These are phyloP conservation scores for Cordyceps javanica DNA, from an alignment of 2,329 filamentous ascomycete species.

Conservation along the genomic window DNA sequence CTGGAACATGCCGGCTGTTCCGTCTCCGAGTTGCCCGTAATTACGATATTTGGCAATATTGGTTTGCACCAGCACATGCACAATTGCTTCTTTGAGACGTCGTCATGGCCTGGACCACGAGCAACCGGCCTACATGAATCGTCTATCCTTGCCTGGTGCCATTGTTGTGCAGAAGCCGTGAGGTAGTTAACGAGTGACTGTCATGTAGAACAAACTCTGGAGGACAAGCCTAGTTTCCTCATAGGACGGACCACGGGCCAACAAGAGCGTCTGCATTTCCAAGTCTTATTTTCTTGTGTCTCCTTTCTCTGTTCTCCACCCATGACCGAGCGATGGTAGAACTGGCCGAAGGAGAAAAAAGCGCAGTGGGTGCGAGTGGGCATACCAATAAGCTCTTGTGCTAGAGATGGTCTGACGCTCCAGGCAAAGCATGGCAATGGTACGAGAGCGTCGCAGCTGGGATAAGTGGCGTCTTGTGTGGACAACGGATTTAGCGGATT, in stretches of 20 bases:
- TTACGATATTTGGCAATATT: background rate
- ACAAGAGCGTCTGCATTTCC: background rate
- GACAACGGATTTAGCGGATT: slow-evolving; percentile 7
- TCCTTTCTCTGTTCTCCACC: background rate
- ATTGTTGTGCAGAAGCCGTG: too few species aligned
- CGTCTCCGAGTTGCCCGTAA: slow-evolving; percentile 8
- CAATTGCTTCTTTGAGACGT: background rate
- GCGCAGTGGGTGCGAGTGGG: slow-evolving; percentile 4
- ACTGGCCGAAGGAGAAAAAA: background rate
- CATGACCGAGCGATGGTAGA: background rate
- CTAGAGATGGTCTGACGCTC: background rate
- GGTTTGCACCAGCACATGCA: background rate
- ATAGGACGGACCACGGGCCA: too few species aligned
- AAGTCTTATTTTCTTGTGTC: background rate
- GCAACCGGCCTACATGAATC: background rate
- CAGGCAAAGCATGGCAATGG: background rate
- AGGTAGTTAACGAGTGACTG: too few species aligned
- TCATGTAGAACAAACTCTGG: too few species aligned
- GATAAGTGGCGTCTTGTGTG: background rate
- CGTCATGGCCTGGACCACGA: background rate
- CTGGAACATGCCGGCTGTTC: background rate
- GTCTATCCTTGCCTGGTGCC: background rate
- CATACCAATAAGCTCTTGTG: background rate
- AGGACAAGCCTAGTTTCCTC: too few species aligned
- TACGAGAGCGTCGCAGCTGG: background rate